A percentile compares a stretch with the other conserved stretches of the same genome.
These are phyloP conservation scores for Globisporangium abappressorium DNA, from an alignment of 352 stramenopile genomes.

Conservation along the genomic window DNA sequence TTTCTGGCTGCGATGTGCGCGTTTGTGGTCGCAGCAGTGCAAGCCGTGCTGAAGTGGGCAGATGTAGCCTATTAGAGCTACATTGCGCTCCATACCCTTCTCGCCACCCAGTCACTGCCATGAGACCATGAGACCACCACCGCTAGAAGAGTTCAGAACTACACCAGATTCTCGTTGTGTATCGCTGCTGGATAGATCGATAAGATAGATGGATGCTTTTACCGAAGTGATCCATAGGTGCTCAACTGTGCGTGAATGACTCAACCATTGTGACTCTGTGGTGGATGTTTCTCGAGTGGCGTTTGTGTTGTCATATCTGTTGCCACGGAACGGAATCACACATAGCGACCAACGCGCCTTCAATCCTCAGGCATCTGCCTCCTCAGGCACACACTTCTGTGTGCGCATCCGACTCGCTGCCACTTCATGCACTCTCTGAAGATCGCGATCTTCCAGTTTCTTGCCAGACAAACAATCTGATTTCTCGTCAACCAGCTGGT, in stretches of 20 bases:
- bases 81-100: neutral
- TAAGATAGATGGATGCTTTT: neutral
- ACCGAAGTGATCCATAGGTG: neutral
- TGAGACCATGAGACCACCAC: neutral
- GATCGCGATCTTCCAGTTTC: neutral
- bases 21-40: neutral
- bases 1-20: neutral
- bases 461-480: neutral
- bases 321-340: neutral
- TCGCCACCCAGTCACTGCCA: neutral
- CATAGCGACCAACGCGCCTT: neutral
- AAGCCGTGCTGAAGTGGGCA: neutral
- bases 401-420: neutral
- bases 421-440: neutral
- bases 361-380: neutral
- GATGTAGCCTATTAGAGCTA: neutral
- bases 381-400: too few relatives aligned
- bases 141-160: neutral
- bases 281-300: neutral
- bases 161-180: neutral
- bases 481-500: conserved; percentile 1
- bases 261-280: neutral
- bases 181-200: neutral
- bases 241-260: neutral
- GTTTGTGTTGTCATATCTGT: neutral